Evolutionary conservation across 2,329 filamentous ascomycete genomes (phyloP).

Genomic region (Colletotrichum lentis): DNA sequence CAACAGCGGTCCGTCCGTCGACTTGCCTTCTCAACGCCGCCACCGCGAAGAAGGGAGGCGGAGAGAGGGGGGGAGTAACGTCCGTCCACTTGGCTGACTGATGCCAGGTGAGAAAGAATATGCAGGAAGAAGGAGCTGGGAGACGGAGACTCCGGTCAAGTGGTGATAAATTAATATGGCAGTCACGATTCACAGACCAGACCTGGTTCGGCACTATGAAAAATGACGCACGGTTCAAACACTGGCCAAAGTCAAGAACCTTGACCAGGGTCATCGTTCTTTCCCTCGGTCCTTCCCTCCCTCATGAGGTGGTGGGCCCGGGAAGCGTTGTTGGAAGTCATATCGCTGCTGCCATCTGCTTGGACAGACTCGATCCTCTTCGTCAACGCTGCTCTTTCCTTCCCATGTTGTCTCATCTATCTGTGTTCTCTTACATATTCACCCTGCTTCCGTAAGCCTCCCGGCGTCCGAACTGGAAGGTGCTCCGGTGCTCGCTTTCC

Average conservation of each 20-base stretch:
- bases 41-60: not conserved
- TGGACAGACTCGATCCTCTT: no score
- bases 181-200: not conserved
- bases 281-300: slow-evolving; percentile 1
- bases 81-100: not conserved
- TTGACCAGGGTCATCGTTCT: not conserved
- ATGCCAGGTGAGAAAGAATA: not conserved
- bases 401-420: not conserved
- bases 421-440: no score
- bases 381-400: not conserved
- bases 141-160: slow-evolving; percentile 22
- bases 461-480: not conserved
- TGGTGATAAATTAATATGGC: not conserved
- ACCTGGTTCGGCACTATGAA: no score
- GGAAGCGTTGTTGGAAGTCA: not conserved
- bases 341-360: no score
- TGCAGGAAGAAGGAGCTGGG: slow-evolving; percentile 20
- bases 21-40: not conserved
- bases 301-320: not conserved
- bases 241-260: no score
- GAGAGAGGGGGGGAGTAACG: not conserved
- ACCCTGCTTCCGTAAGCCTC: not conserved
- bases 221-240: no score
- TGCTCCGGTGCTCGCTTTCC: not conserved
- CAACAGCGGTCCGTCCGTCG: not conserved